Evolutionary conservation across 2,329 filamentous ascomycete species (phyloP).

Genomic region (Fusarium phyllophilum): DNA sequence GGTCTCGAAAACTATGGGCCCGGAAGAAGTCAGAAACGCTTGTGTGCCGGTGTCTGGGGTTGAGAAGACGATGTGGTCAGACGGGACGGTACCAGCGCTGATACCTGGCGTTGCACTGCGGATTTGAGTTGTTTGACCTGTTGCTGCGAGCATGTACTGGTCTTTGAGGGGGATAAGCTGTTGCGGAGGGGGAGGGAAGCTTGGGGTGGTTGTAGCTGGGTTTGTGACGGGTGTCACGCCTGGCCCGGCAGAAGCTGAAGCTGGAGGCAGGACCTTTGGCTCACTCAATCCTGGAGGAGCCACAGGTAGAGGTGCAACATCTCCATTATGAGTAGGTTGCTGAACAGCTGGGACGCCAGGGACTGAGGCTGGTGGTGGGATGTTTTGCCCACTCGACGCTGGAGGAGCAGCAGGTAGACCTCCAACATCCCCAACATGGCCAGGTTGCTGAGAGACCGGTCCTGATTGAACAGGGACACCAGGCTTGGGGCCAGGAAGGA

Average conservation of each 20-base stretch:
- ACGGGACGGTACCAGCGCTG: neutral
- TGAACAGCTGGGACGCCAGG: accelerated
- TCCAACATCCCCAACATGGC: neutral
- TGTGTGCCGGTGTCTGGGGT: neutral
- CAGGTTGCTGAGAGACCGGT: neutral
- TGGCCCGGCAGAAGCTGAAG: neutral
- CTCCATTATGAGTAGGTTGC: neutral
- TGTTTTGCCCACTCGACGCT: neutral
- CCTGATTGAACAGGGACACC: neutral
- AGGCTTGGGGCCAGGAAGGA: neutral
- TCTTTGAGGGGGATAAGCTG: neutral
- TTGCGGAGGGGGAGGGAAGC: neutral
- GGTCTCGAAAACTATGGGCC: neutral
- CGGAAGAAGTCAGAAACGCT: neutral
- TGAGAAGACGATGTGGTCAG: neutral
- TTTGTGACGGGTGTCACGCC: accelerated
- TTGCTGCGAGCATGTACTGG: neutral
- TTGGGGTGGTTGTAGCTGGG: neutral
- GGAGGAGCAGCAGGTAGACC: too few species aligned
- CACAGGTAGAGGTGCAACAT: neutral
- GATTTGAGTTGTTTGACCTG: neutral
- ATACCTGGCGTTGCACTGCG: neutral
- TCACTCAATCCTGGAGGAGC: neutral
- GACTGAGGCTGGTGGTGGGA: neutral
- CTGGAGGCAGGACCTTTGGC: neutral